These are phyloP conservation scores for Theileria parva DNA, from an alignment of 169 alveolate genomes.

Conservation along the genomic window DNA sequence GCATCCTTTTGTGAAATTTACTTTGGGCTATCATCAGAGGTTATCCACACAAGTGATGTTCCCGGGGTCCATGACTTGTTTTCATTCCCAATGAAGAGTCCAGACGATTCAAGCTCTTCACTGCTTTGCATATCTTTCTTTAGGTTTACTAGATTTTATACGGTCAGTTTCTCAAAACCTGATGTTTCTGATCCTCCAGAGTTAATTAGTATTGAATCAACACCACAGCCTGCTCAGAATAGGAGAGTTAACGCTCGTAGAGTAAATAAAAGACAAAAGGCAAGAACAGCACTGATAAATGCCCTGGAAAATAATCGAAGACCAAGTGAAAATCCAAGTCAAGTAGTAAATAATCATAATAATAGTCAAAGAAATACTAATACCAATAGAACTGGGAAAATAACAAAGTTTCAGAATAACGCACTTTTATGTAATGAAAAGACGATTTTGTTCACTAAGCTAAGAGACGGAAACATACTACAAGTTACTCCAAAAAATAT, in stretches of 20 bases:
- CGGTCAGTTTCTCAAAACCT: background rate
- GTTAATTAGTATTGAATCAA: too few relatives aligned
- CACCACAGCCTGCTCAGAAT: too few relatives aligned
- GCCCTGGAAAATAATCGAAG: background rate
- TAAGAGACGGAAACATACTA: background rate
- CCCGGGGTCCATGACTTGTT: constrained; percentile 32
- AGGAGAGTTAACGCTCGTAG: too few relatives aligned
- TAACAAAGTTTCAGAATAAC: background rate
- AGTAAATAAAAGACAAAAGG: too few relatives aligned
- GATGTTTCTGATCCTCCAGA: too few relatives aligned
- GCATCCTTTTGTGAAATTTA: constrained; percentile 53
- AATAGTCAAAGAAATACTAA: too few relatives aligned
- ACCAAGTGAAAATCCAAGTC: background rate
- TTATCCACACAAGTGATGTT: constrained; percentile 12
- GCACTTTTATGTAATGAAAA: background rate
- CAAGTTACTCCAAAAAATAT: constrained; percentile 37
- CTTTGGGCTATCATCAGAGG: constrained; percentile 37
- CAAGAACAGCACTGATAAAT: background rate
- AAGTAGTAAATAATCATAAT: too few relatives aligned
- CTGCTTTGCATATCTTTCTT: constrained; percentile 44
- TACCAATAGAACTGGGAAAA: constrained; percentile 17
- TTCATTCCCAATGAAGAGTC: background rate
- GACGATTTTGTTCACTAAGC: constrained; percentile 21
- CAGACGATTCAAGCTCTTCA: background rate
- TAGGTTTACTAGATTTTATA: constrained; percentile 41